Percentiles rank a stretch among this genome's conserved stretches.
Evolutionary conservation across 2,329 filamentous ascomycete genomes (phyloP).

Genomic region (Cucurbitaria berberidis): DNA sequence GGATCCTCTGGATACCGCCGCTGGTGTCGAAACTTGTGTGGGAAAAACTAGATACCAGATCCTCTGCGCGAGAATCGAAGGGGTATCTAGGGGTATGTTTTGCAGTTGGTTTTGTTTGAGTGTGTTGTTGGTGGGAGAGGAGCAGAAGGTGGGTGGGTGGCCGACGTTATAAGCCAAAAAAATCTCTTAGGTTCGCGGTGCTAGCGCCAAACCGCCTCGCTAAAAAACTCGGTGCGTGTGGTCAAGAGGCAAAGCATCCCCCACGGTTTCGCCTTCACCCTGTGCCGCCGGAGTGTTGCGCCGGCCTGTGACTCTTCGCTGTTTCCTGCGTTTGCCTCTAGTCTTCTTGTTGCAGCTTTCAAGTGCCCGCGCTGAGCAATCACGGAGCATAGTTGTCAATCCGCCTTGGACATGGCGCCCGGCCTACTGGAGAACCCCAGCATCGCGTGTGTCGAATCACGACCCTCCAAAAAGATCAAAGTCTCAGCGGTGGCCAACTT

Average conservation of each 20-base stretch:
- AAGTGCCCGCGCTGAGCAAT: constrained; percentile 8
- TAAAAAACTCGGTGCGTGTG: neutral
- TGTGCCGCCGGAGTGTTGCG: constrained; percentile 8
- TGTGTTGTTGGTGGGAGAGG: constrained; percentile 36
- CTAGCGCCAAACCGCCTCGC: constrained; percentile 16
- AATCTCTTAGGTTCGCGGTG: constrained; percentile 15
- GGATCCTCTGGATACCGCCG: constrained; percentile 52
- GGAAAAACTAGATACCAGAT: constrained; percentile 56
- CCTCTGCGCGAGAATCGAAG: constrained; percentile 54
- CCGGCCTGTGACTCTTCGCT: constrained; percentile 18
- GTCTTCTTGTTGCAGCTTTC: constrained; percentile 10
- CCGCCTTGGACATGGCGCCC: constrained; percentile 38
- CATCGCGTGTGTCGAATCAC: constrained; percentile 36
- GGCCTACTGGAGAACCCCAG: constrained; percentile 37
- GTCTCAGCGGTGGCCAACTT: constrained; percentile 27
- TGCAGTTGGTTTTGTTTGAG: constrained; percentile 34
- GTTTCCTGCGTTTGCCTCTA: constrained; percentile 7
- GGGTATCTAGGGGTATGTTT: constrained; percentile 49
- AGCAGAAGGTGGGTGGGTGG: constrained; percentile 29
- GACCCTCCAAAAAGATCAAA: constrained; percentile 46
- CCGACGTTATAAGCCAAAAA: constrained; percentile 19
- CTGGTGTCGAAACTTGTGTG: constrained; percentile 33
- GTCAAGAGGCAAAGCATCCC: constrained; percentile 2
- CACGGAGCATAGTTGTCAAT: constrained; percentile 7
- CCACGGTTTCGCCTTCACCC: constrained; percentile 20